Evolutionary conservation across 768 basidiomycete genomes (phyloP).

Genomic region (Psilocybe subaeruginosa): DNA sequence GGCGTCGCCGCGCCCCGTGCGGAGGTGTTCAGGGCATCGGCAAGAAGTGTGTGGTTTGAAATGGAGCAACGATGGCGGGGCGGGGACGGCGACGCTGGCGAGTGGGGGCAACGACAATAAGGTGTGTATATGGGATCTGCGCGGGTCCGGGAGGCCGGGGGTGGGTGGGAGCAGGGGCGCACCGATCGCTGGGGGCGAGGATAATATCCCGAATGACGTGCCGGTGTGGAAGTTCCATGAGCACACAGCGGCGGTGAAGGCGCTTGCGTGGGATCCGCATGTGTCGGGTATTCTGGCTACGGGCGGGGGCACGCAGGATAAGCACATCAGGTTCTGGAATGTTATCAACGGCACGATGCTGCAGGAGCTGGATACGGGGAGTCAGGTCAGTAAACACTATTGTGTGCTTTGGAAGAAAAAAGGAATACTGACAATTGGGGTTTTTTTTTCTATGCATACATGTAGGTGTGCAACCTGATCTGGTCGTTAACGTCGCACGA

Average conservation of each 20-base stretch:
- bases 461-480: slow-evolving; percentile 93
- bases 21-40: slow-evolving; percentile 71
- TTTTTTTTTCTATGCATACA: slow-evolving; percentile 19
- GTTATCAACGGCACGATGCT: slow-evolving; percentile 84
- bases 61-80: slow-evolving; percentile 71
- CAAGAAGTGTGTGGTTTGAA: slow-evolving; percentile 97
- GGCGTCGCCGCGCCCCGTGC: slow-evolving; percentile 62
- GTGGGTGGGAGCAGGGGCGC: slow-evolving; percentile 20
- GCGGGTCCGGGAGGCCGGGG: slow-evolving; percentile 58
- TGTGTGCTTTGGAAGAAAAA: neutral
- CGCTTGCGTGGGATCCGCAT: slow-evolving; percentile 98
- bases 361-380: slow-evolving; percentile 90
- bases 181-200: slow-evolving; percentile 24
- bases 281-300: slow-evolving; percentile 88
- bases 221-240: slow-evolving; percentile 97
- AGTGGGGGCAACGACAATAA: slow-evolving; percentile 99
- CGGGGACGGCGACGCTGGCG: slow-evolving; percentile 63
- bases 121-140: slow-evolving; percentile 94
- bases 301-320: slow-evolving; percentile 98
- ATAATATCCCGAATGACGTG: slow-evolving; percentile 45
- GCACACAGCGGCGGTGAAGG: slow-evolving; percentile 96
- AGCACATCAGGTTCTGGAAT: slow-evolving; percentile 98
- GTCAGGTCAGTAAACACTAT: slow-evolving; percentile 65
- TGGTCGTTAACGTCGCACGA: slow-evolving; percentile 97
- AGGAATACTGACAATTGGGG: neutral